Evolutionary conservation across 805 yeast genomes (phyloP).

Genomic region (Lachancea sp.): DNA sequence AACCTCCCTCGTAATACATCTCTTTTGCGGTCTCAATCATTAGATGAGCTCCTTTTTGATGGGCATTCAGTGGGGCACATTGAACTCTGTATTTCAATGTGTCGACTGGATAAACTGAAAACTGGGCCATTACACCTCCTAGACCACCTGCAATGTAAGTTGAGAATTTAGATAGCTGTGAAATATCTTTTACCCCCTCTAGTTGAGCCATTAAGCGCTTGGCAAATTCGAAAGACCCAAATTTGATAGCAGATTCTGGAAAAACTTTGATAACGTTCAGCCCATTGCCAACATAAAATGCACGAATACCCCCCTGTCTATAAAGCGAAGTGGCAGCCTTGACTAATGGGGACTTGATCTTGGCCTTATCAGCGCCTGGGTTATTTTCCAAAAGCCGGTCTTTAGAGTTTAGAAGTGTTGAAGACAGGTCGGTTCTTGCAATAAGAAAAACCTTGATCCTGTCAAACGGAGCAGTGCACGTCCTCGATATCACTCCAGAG

Average conservation of each 20-base stretch:
- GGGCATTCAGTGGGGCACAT: conserved; percentile 74
- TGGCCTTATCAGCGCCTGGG: conserved; percentile 34
- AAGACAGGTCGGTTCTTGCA: conserved; percentile 77
- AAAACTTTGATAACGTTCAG: conserved; percentile 87
- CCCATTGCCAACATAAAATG: conserved; percentile 94
- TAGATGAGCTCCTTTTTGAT: conserved; percentile 53
- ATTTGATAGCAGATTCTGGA: conserved; percentile 96
- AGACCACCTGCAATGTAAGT: conserved; percentile 92
- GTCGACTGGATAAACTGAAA: conserved; percentile 91
- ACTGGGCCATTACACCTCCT: conserved; percentile 92
- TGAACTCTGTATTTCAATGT: conserved; percentile 90
- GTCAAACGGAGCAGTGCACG: conserved; percentile 96
- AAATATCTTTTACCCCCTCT: conserved; percentile 69
- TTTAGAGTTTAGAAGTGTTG: conserved; percentile 59
- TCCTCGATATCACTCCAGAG: conserved; percentile 92
- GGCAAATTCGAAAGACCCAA: conserved; percentile 88
- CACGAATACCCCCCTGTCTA: conserved; percentile 78
- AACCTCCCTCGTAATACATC: conserved; percentile 75
- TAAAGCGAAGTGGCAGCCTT: conserved; percentile 79
- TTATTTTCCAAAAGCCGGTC: conserved; percentile 39
- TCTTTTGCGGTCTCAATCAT: conserved; percentile 62
- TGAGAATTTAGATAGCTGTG: conserved; percentile 64
- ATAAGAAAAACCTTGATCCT: conserved; percentile 88
- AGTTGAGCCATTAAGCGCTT: conserved; percentile 64
- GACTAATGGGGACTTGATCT: conserved; percentile 64